phyloP scores from a whole-genome alignment of 1,139 yeast species.

The Suhomyces yuchorum region DNA sequence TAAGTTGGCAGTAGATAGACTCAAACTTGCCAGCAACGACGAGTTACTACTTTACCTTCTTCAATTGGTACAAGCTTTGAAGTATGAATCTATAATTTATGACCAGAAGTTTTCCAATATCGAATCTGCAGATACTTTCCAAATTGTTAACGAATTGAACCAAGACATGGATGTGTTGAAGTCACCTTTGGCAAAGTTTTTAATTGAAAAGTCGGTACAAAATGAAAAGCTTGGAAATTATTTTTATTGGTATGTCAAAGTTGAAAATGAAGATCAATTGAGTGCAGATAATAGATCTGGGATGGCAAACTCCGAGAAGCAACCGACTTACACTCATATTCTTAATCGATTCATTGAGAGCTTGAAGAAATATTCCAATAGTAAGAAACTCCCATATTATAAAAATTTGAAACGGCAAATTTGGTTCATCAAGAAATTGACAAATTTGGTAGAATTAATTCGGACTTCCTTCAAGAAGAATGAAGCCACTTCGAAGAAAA shows the following conservation, averaged over 20 bases:
- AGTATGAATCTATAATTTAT: slow-evolving; percentile 56
- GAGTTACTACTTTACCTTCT: slow-evolving; percentile 80
- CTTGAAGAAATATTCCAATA: slow-evolving; percentile 34
- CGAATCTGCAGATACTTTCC: slow-evolving; percentile 18
- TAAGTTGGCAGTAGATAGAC: slow-evolving; percentile 83
- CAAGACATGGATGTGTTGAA: slow-evolving; percentile 27
- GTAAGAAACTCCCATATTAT: slow-evolving; percentile 37
- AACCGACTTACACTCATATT: slow-evolving; percentile 30
- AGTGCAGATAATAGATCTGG: slow-evolving; percentile 18
- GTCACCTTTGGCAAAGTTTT: slow-evolving; percentile 76
- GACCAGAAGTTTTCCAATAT: slow-evolving; percentile 13
- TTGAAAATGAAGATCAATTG: slow-evolving; percentile 76
- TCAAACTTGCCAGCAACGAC: slow-evolving; percentile 74
- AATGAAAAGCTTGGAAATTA: slow-evolving; percentile 74
- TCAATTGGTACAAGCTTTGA: slow-evolving; percentile 90
- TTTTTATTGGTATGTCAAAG: slow-evolving; percentile 89
- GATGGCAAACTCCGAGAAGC: slow-evolving; percentile 19
- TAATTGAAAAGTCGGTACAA: slow-evolving; percentile 70
- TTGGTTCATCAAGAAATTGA: slow-evolving; percentile 48
- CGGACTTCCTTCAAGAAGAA: slow-evolving; percentile 44
- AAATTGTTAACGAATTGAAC: slow-evolving; percentile 27
- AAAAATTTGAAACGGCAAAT: slow-evolving; percentile 46
- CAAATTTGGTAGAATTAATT: slow-evolving; percentile 43
- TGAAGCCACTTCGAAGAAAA: slow-evolving; percentile 48
- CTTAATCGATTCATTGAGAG: slow-evolving; percentile 44